Conservation (phyloP, 2,329 filamentous ascomycete species). For the Aspergillus thermomutatus region DNA sequence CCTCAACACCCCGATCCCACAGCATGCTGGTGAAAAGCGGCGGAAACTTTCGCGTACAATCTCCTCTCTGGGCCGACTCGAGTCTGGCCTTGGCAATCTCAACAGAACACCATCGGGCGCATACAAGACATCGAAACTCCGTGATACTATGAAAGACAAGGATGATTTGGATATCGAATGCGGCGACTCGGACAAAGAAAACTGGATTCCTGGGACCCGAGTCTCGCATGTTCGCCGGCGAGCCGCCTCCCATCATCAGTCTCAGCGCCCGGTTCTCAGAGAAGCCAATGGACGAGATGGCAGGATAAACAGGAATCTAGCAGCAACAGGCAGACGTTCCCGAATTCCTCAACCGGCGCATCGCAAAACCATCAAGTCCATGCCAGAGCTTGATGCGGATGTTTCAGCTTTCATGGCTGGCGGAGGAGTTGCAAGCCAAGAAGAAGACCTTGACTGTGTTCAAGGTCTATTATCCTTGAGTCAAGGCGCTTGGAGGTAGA, state of each 20-base stretch:
- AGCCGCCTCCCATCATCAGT: slow-evolving; percentile 23
- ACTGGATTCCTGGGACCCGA: slow-evolving; percentile 62
- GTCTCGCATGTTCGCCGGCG: slow-evolving; percentile 38
- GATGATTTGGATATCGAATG: slow-evolving; percentile 47
- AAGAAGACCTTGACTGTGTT: slow-evolving; percentile 80
- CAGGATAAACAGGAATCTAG: slow-evolving; percentile 20
- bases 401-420: slow-evolving; percentile 72
- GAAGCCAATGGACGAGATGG: slow-evolving; percentile 35
- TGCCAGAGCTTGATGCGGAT: slow-evolving; percentile 55
- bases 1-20: slow-evolving; percentile 50
- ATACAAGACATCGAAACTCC: slow-evolving; percentile 24
- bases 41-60: slow-evolving; percentile 58
- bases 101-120: slow-evolving; percentile 35
- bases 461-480: slow-evolving; percentile 85
- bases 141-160: slow-evolving; percentile 27
- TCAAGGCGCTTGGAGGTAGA: slow-evolving; percentile 80
- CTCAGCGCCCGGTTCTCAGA: slow-evolving; percentile 43
- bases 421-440: slow-evolving; percentile 58
- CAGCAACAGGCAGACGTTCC: slow-evolving; percentile 25
- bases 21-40: slow-evolving; percentile 51
- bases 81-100: slow-evolving; percentile 39
- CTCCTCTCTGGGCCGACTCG: slow-evolving; percentile 62
- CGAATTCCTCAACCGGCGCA: slow-evolving; percentile 21
- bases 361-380: slow-evolving; percentile 31
- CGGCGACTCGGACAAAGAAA: slow-evolving; percentile 91